Base-by-base conservation (phyloP, 2,329 filamentous ascomycete species). In the Shiraia bambusicola region DNA sequence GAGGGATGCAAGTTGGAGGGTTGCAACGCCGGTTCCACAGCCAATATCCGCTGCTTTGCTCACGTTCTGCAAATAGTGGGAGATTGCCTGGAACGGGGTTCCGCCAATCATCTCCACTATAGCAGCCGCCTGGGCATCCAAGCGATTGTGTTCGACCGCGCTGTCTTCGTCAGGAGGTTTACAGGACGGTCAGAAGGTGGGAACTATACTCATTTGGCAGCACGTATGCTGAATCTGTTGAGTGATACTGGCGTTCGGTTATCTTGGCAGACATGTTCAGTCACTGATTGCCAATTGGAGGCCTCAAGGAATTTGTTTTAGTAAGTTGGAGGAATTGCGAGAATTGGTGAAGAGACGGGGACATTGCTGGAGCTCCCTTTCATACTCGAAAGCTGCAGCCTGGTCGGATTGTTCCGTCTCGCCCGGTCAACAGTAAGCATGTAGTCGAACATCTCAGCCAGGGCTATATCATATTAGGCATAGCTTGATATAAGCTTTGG, bases 161-260 rank as follows among this genome's bases (percentile, higher is more conserved):
- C 49, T 52, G 17, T 31, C 24, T 25, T 13, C 28, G 2, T 27
- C 15, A 24, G 45, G 11, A 27, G 11, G 16, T 16, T 16, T 35
- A 12, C n/a, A 19, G 4, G 3, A 28, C 22, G 8, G n/a, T 3
- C 14, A 13, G 15, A 24, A 13, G 11, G 14, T 29, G 19, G 22
- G 3, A 25, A 28, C 47, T 42, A 39, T 40, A 58, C 53, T 56
- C 54, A 31, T 58, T 58, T 28, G 54, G 54, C 22, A 58, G 41
- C 3, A 38, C 28, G 26, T 58, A 56, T 19, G 46, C 48, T n/a
- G 54, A 39, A 7, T 45, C 28, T 3, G 53, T 52, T 9, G 32
- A 33, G 32, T 56, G 54, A 34, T 54, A 58, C 16, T 14, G 9
- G 6, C 34, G 25, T 25, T 36, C 34, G 8, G 4, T 8, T 22